Evolutionary conservation across 2,329 filamentous ascomycete species (phyloP).

Genomic region (Phyllosticta citribraziliensis): DNA sequence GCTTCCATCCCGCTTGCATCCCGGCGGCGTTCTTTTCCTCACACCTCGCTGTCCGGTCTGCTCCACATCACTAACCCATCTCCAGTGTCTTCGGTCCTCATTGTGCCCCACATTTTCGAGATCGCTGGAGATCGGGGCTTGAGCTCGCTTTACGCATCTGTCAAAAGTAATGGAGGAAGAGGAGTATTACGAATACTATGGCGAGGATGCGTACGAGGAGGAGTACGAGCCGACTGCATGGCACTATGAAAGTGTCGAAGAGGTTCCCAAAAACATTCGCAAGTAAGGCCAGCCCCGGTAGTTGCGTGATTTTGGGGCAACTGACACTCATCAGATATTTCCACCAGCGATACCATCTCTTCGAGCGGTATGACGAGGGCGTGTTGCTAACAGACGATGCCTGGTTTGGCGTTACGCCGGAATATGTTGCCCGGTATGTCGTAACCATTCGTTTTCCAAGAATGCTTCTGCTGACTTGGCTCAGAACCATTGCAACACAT

Average conservation of each 20-base stretch:
- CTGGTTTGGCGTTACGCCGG: conserved; percentile 95
- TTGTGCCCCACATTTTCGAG: neutral
- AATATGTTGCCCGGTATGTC: conserved; percentile 72
- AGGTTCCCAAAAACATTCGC: conserved; percentile 75
- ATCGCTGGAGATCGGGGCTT: neutral
- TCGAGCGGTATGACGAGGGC: conserved; percentile 76
- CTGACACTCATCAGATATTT: conserved; percentile 63
- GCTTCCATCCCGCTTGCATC: conserved; percentile 3
- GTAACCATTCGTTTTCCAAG: neutral
- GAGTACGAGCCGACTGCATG: conserved; percentile 23
- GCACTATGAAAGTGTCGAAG: conserved; percentile 59
- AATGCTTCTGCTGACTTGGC: neutral
- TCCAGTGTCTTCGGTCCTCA: neutral
- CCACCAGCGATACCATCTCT: conserved; percentile 78
- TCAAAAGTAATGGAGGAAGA: neutral
- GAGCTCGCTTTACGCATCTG: neutral
- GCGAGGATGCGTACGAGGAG: neutral
- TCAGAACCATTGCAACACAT: conserved; percentile 64
- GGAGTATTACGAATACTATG: neutral
- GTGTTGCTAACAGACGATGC: conserved; percentile 86
- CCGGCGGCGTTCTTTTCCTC: neutral
- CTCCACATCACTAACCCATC: neutral
- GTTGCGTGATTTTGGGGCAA: neutral
- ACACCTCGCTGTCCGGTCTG: neutral
- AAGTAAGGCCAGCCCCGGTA: conserved; percentile 49